phyloP scores from a whole-genome alignment of 129 eudicot genomes.

The Artemisia argyi region DNA sequence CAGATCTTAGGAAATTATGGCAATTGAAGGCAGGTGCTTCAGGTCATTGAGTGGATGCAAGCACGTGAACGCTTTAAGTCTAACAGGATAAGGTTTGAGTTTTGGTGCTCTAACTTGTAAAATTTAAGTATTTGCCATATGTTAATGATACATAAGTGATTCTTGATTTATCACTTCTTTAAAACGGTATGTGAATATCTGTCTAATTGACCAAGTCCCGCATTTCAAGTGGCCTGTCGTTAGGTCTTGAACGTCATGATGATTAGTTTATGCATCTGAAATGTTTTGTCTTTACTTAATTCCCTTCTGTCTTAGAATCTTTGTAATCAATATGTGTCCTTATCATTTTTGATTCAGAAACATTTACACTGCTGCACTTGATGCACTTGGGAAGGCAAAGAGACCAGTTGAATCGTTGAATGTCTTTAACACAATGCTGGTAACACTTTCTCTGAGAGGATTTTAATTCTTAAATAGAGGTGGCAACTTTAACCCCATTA shows the following conservation, averaged over 20 bases:
- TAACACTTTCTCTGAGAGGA: conserved; percentile 18
- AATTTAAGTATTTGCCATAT: background rate
- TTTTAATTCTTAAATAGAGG: background rate
- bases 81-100: conserved; percentile 61
- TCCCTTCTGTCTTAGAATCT: no score
- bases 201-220: background rate
- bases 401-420: conserved; percentile 89
- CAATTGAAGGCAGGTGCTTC: conserved; percentile 91
- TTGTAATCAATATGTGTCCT: no score
- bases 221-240: background rate
- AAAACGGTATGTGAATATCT: background rate
- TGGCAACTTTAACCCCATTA: background rate
- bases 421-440: conserved; percentile 78
- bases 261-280: background rate
- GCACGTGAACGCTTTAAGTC: conserved; percentile 88
- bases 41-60: conserved; percentile 91
- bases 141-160: background rate
- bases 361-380: conserved; percentile 89
- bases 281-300: background rate
- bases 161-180: background rate
- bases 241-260: background rate
- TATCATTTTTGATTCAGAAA: conserved; percentile 42
- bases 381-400: conserved; percentile 87
- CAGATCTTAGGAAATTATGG: conserved; percentile 90
- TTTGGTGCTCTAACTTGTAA: background rate